These are phyloP conservation scores for Limonium bicolor DNA, from an alignment of 148 eudicot genomes.

Conservation along the genomic window DNA sequence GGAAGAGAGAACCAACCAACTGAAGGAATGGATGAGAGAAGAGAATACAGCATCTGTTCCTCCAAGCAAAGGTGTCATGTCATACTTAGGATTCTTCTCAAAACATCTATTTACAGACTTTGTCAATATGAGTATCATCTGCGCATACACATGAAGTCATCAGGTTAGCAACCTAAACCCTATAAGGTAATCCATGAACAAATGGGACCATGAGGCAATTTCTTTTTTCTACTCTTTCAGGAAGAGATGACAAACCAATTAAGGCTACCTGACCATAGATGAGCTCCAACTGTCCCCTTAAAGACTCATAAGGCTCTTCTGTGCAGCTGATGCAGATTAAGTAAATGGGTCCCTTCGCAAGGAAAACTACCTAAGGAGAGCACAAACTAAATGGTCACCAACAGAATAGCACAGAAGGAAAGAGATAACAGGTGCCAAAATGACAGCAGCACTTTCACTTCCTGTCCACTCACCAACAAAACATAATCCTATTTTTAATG, in stretches of 20 bases:
- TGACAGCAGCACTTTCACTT: too few relatives aligned
- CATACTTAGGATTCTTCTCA: constrained; percentile 92
- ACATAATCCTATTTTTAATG: too few relatives aligned
- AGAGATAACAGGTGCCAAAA: too few relatives aligned
- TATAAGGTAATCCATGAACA: too few relatives aligned
- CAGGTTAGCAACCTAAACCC: too few relatives aligned
- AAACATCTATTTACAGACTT: constrained; percentile 93
- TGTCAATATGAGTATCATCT: constrained; percentile 94
- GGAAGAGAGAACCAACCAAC: constrained; percentile 49
- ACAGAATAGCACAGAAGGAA: too few relatives aligned
- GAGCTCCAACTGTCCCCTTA: constrained; percentile 78
- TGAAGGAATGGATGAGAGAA: constrained; percentile 93
- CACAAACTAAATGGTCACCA: neutral
- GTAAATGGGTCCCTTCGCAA: constrained; percentile 90
- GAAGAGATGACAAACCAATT: too few relatives aligned
- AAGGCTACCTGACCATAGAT: constrained; percentile 82
- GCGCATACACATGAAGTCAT: constrained; percentile 16
- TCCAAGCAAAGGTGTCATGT: constrained; percentile 98
- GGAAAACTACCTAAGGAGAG: constrained; percentile 63
- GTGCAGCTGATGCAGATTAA: constrained; percentile 97
- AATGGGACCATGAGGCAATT: too few relatives aligned
- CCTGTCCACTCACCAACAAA: too few relatives aligned
- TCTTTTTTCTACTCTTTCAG: too few relatives aligned
- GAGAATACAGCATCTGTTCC: constrained; percentile 97
- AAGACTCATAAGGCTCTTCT: constrained; percentile 77